These are phyloP conservation scores for Astragalus glycyphyllos DNA, from an alignment of 306 rosid species.

Conservation along the genomic window DNA sequence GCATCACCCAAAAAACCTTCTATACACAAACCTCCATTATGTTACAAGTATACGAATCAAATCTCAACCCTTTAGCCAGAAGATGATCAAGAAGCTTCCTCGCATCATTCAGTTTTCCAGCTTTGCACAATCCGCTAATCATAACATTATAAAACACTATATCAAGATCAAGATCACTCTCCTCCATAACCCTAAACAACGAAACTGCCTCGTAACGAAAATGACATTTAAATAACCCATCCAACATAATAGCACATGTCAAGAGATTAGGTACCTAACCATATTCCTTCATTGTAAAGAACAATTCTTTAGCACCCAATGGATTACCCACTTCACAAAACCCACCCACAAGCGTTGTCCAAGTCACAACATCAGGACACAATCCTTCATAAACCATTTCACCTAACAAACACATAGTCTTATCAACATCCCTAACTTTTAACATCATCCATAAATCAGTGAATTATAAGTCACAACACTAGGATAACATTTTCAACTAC, in stretches of 20 bases:
- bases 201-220: constrained; percentile 41
- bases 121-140: constrained; percentile 44
- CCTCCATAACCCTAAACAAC: constrained; percentile 40
- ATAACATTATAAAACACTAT: constrained; percentile 44
- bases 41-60: constrained; percentile 37
- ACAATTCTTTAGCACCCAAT: constrained; percentile 45
- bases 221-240: constrained; percentile 40
- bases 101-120: constrained; percentile 41
- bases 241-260: constrained; percentile 43
- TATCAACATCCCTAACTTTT: constrained; percentile 35
- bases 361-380: constrained; percentile 41
- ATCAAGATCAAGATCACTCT: constrained; percentile 40
- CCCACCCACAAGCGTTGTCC: constrained; percentile 44
- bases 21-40: constrained; percentile 48
- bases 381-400: constrained; percentile 48
- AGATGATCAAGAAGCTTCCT: constrained; percentile 34
- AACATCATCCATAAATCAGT: constrained; percentile 43
- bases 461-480: constrained; percentile 41
- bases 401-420: constrained; percentile 40
- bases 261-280: constrained; percentile 43
- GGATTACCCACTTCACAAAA: constrained; percentile 40
- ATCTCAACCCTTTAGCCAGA: constrained; percentile 40
- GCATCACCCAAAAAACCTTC: constrained; percentile 45
- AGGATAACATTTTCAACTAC: constrained; percentile 11
- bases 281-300: constrained; percentile 29